Base-by-base conservation (phyloP, 768 basidiomycete species). In the Rhodotorula taiwanensis region DNA sequence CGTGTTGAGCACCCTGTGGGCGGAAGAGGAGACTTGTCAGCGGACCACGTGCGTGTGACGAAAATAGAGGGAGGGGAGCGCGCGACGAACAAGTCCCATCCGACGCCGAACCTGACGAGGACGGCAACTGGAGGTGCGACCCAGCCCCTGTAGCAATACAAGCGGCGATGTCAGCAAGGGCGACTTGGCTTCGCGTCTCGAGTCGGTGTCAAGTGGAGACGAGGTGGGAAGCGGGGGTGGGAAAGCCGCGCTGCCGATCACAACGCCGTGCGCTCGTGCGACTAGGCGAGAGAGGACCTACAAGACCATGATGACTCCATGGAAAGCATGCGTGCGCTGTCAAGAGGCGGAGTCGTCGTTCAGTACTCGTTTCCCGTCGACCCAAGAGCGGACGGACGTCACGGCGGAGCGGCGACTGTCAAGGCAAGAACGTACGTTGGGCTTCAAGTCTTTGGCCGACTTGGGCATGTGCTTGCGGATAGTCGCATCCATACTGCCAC, bases 101-200 rank as follows among this genome's bases (percentile, higher is more conserved):
- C 72, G 55, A 72, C 45, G 23, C 72, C 72, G 61, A 72, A 72
- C 6, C 72, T 67, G 41, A 72, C 65, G 60, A 70, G 61, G 60
- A 72, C 58, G 30, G 72, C 72, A 33, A 72, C 31, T 13, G 72
- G 72, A 20, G 72, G 72, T 10, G 54, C 59, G 44, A 72, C 43
- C 71, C 71, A 72, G 39, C 71, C 71, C 28, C 62, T 56, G 60
- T 23, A 34, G 33, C 30, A 39, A 21, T 20, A n/a, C 30, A 33
- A 31, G 36, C 11, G 31, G 30, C 15, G 23, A 4, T 20, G 41
- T 33, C 28, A n/a, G n/a, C 54, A 4, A 27, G 21, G 16, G 8
- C 30, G n/a, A n/a, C 10, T 39, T 16, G 16, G 36, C 16, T 39
- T 16, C 36, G 36, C 9, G 36, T 39, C 36, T 39, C 36, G 36